Percentiles rank a stretch among this genome's conserved stretches.
These are phyloP conservation scores for Ophiostoma sp. DNA, from an alignment of 2,329 filamentous ascomycete genomes.

Conservation along the genomic window DNA sequence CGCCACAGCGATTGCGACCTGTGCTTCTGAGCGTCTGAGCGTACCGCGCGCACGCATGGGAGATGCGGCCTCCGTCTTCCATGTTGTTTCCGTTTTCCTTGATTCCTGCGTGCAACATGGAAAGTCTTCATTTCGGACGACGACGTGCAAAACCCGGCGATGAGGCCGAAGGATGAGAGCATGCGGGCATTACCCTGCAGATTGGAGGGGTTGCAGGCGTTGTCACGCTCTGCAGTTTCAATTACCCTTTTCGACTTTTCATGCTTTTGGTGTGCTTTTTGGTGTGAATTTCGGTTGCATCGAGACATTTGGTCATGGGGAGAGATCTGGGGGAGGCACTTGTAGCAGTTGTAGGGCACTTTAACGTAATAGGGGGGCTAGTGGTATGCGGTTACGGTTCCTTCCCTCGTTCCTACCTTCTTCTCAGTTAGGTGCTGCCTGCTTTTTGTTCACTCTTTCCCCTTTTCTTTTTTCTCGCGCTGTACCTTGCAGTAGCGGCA, in stretches of 20 bases:
- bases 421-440: background rate
- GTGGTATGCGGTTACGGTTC: background rate
- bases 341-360: background rate
- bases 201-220: background rate
- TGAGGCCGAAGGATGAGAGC: background rate
- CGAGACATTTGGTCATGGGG: conserved; percentile 1
- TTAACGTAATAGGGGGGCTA: background rate
- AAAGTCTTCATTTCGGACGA: conserved; percentile 3
- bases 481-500: conserved; percentile 17
- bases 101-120: conserved; percentile 12
- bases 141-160: background rate
- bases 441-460: background rate
- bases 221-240: conserved; percentile 9
- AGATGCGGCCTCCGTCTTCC: background rate
- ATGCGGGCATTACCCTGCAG: background rate
- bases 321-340: background rate
- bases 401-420: background rate
- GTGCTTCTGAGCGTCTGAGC: background rate
- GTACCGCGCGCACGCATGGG: background rate
- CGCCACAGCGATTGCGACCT: background rate
- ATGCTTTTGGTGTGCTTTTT: background rate
- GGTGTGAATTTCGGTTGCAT: background rate
- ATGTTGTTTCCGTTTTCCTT: conserved; percentile 3
- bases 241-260: background rate
- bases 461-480: background rate